Conservation (phyloP, 1,284 basidiomycete genomes). For the Vanrija pseudolonga region DNA sequence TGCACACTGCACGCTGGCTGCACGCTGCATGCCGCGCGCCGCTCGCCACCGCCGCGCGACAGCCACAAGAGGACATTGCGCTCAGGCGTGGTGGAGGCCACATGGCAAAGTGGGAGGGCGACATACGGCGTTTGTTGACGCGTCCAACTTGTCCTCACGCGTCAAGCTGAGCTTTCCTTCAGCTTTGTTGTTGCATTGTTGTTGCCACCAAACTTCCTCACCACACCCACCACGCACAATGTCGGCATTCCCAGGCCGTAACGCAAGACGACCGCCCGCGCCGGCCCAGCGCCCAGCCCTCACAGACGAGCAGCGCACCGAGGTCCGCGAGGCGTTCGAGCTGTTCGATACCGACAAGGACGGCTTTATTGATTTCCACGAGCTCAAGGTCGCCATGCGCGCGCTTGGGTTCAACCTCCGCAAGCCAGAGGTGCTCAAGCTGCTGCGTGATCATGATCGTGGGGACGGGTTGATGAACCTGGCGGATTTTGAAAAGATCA, state of each 20-base stretch:
- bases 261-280: conserved; percentile 3
- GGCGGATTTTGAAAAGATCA: conserved; percentile 91
- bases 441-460: conserved; percentile 89
- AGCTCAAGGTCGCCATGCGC: conserved; percentile 97
- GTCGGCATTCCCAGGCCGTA: conserved; percentile 17
- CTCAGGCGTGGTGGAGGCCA: too few relatives aligned
- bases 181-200: not conserved
- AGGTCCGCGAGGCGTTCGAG: conserved; percentile 98
- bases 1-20: too few relatives aligned
- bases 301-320: conserved; percentile 90
- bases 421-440: conserved; percentile 95
- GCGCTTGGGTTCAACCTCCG: conserved; percentile 97
- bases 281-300: conserved; percentile 61
- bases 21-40: too few relatives aligned
- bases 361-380: conserved; percentile 94
- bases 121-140: too few relatives aligned
- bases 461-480: conserved; percentile 90
- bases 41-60: too few relatives aligned
- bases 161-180: not conserved
- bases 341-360: conserved; percentile 99
- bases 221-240: not conserved
- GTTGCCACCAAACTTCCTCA: not conserved
- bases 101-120: too few relatives aligned
- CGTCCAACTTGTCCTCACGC: not conserved
- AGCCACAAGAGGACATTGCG: too few relatives aligned